These are phyloP conservation scores for Wilhelminamyces savonicus DNA, from an alignment of 805 yeast species.

Conservation along the genomic window DNA sequence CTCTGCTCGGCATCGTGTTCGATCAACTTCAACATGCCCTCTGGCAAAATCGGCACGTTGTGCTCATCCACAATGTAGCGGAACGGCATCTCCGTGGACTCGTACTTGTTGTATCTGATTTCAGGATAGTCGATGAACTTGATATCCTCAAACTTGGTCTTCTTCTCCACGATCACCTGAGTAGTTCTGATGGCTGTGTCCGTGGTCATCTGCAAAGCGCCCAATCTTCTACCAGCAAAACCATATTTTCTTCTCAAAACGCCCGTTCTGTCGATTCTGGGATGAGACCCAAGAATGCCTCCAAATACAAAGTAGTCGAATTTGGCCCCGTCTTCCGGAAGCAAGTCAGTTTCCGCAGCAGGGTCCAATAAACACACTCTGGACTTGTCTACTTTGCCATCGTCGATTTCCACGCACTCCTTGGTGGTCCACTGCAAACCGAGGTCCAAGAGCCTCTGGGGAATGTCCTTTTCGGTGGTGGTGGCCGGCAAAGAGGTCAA, in stretches of 20 bases:
- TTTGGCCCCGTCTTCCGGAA: conserved; percentile 56
- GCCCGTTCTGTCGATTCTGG: conserved; percentile 89
- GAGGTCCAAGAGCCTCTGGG: conserved; percentile 47
- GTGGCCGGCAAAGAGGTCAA: conserved; percentile 68
- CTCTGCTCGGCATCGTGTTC: conserved; percentile 80
- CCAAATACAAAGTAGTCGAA: conserved; percentile 94
- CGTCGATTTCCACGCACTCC: conserved; percentile 54
- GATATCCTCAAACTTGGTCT: conserved; percentile 59
- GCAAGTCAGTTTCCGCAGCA: conserved; percentile 66
- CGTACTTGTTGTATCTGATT: conserved; percentile 78
- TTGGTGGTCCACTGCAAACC: conserved; percentile 79
- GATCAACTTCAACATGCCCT: conserved; percentile 85
- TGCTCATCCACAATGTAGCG: conserved; percentile 67
- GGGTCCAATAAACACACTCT: conserved; percentile 87
- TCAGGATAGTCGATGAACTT: conserved; percentile 91
- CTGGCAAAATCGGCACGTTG: conserved; percentile 78
- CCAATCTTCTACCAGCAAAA: conserved; percentile 80
- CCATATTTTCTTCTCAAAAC: conserved; percentile 78
- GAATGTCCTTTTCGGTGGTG: conserved; percentile 59
- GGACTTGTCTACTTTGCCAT: conserved; percentile 34
- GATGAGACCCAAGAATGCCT: conserved; percentile 93
- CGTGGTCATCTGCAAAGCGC: conserved; percentile 91
- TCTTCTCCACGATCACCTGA: conserved; percentile 62
- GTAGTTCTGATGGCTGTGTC: conserved; percentile 96
- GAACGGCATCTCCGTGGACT: conserved; percentile 97